Evolutionary conservation across 2,329 filamentous ascomycete genomes (phyloP).

Genomic region (Pseudopithomyces chartarum): DNA sequence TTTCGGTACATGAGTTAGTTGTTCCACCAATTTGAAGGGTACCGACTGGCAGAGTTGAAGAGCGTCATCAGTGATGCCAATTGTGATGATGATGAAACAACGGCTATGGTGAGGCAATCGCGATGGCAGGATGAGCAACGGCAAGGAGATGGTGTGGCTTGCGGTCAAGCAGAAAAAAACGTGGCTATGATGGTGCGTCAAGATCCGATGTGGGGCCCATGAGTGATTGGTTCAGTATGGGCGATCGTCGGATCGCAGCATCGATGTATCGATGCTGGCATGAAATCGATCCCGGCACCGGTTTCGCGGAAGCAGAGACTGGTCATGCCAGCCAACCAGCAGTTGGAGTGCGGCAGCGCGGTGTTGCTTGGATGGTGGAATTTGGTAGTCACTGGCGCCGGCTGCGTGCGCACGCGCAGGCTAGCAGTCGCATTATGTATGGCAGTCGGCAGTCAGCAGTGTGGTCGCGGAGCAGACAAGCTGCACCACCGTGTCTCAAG

Average conservation of each 20-base stretch:
- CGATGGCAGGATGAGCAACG: background rate
- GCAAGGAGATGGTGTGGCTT: background rate
- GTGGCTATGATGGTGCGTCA: background rate
- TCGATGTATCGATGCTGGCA: background rate
- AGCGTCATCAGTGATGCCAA: background rate
- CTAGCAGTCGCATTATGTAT: background rate
- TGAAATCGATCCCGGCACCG: background rate
- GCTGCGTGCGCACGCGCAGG: background rate
- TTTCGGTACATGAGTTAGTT: background rate
- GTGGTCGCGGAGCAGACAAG: background rate
- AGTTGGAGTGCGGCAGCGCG: background rate
- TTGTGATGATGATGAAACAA: background rate
- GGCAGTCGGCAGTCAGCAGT: background rate
- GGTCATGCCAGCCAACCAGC: slow-evolving; percentile 1
- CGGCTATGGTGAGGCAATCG: background rate
- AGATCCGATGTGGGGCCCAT: background rate
- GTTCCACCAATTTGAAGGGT: background rate
- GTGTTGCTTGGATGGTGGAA: background rate
- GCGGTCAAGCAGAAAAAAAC: too few relatives aligned
- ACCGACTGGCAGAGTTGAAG: background rate
- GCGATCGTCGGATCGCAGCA: background rate
- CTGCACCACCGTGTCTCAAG: background rate
- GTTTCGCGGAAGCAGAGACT: background rate
- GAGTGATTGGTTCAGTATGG: background rate
- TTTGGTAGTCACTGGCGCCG: background rate